phyloP scores from a whole-genome alignment of 1,139 yeast species.

The Taiozyma sp. region DNA sequence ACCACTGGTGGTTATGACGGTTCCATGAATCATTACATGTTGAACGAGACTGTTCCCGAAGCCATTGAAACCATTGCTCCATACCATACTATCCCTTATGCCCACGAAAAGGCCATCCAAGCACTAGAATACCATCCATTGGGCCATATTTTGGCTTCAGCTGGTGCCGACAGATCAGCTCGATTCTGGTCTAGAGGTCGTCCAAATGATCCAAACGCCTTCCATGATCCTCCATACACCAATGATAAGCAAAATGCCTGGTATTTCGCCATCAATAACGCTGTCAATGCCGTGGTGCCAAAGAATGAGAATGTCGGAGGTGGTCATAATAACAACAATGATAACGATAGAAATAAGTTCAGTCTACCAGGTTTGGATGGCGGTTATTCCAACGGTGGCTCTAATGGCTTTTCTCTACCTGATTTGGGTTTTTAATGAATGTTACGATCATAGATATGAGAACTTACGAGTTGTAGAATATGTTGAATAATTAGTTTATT shows the following conservation, averaged over 20 bases:
- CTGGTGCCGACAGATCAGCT: slow-evolving; percentile 92
- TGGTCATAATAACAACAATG: slow-evolving; percentile 2
- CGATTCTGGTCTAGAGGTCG: slow-evolving; percentile 93
- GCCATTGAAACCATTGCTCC: slow-evolving; percentile 37
- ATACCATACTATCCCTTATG: slow-evolving; percentile 73
- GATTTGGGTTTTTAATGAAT: slow-evolving; percentile 13
- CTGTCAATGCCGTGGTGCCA: slow-evolving; percentile 48
- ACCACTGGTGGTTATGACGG: slow-evolving; percentile 93
- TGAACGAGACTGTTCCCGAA: slow-evolving; percentile 38
- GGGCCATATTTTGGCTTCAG: slow-evolving; percentile 88
- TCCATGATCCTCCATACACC: slow-evolving; percentile 76
- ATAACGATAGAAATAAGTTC: slow-evolving; percentile 4
- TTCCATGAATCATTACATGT: slow-evolving; percentile 69
- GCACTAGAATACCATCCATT: slow-evolving; percentile 89
- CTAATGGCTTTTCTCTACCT: slow-evolving; percentile 10
- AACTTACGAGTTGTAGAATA: background rate
- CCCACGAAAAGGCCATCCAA: slow-evolving; percentile 92
- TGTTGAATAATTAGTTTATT: background rate
- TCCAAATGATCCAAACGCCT: slow-evolving; percentile 84
- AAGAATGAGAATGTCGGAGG: slow-evolving; percentile 24
- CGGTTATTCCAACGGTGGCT: slow-evolving; percentile 1
- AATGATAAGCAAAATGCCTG: slow-evolving; percentile 69
- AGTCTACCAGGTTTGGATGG: slow-evolving; percentile 18
- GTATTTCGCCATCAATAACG: slow-evolving; percentile 67
- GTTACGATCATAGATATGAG: background rate